A percentile compares a stretch with the other conserved stretches of the same genome.
Conservation (phyloP, 2,329 filamentous ascomycete species). For the Venturia asperata region DNA sequence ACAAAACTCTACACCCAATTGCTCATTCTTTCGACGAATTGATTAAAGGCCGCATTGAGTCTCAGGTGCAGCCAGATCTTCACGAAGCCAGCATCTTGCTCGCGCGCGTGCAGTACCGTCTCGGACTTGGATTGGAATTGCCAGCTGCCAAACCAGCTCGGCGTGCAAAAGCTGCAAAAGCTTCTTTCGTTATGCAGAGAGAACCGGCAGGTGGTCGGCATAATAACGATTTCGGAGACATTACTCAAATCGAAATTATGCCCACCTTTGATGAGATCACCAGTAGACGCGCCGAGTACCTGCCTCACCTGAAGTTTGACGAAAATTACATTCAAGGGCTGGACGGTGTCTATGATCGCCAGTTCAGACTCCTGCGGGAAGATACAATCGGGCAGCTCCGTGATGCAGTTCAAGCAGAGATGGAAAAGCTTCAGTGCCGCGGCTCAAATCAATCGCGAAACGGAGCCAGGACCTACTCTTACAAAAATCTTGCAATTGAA, state of each 20-base stretch:
- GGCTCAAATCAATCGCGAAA: not conserved
- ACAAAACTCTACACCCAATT: not conserved
- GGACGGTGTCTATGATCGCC: conserved; percentile 30
- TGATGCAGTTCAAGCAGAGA: conserved; percentile 23
- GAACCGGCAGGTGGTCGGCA: conserved; percentile 23
- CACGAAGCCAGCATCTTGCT: not conserved
- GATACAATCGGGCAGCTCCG: conserved; percentile 31
- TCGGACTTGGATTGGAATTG: conserved; percentile 6
- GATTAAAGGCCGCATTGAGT: not conserved
- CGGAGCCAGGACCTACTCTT: conserved; percentile 9
- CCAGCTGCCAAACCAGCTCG: conserved; percentile 4
- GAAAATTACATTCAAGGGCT: conserved; percentile 27
- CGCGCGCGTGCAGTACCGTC: conserved; percentile 1
- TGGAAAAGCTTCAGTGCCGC: not conserved
- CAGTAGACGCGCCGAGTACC: conserved; percentile 34
- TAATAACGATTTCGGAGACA: conserved; percentile 31
- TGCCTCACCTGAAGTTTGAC: conserved; percentile 28
- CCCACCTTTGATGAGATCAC: conserved; percentile 30
- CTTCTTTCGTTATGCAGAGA: conserved; percentile 11
- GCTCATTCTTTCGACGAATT: no score
- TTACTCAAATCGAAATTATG: conserved; percentile 28
- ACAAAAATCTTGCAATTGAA: conserved; percentile 14
- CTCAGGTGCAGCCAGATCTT: not conserved
- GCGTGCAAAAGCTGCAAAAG: not conserved
- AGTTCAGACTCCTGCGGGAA: conserved; percentile 30